phyloP scores from a whole-genome alignment of 2,329 filamentous ascomycete genomes.

The Aschersonia sp. region DNA sequence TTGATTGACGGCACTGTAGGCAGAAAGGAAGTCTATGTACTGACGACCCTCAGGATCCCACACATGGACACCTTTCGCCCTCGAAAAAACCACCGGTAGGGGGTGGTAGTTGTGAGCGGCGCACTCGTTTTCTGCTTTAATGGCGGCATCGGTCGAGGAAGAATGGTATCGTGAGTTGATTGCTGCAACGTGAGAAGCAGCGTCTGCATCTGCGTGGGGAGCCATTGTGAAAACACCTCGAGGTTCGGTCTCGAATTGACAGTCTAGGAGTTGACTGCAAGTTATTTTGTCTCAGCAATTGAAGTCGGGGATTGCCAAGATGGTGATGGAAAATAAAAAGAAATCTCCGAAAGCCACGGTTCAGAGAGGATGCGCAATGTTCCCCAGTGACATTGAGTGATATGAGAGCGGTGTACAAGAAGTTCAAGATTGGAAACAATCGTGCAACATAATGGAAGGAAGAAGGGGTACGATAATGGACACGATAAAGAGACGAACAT shows the following conservation, averaged over 20 bases:
- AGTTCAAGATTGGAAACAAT: not conserved
- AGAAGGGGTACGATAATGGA: not conserved
- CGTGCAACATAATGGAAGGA: not conserved
- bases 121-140: constrained; percentile 65
- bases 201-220: constrained; percentile 38
- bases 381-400: not conserved
- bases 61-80: constrained; percentile 71
- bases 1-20: constrained; percentile 96
- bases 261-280: too few relatives aligned
- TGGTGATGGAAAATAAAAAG: too few relatives aligned
- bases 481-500: not conserved
- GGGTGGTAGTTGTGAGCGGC: constrained; percentile 99
- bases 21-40: constrained; percentile 95
- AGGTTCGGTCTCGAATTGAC: not conserved
- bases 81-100: constrained; percentile 82
- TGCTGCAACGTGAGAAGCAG: constrained; percentile 11
- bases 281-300: too few relatives aligned
- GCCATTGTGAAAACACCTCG: constrained; percentile 29
- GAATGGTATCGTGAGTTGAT: constrained; percentile 48
- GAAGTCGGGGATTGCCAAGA: too few relatives aligned
- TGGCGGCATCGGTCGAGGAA: constrained; percentile 64
- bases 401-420: not conserved
- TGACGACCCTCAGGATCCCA: constrained; percentile 95
- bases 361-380: not conserved
- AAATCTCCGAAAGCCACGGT: not conserved